phyloP scores from a whole-genome alignment of 2,329 filamentous ascomycete genomes.

The Pleurostoma richardsiae region DNA sequence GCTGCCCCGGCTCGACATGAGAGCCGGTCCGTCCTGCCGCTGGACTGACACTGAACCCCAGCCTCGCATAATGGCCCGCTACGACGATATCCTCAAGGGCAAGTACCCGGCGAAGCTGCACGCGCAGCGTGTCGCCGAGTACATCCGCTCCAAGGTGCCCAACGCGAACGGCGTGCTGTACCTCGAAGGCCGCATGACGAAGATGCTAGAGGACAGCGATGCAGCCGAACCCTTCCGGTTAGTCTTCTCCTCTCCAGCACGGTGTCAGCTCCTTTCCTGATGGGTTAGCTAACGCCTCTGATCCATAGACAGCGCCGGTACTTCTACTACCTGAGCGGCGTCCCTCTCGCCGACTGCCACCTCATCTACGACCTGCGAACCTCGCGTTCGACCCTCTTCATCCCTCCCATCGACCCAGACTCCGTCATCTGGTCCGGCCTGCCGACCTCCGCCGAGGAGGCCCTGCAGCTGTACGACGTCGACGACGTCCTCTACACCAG shows the following conservation, averaged over 20 bases:
- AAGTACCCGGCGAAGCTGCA: slow-evolving; percentile 85
- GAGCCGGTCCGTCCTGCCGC: too few relatives aligned
- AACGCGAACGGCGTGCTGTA: slow-evolving; percentile 72
- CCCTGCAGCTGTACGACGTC: slow-evolving; percentile 71
- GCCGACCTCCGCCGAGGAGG: slow-evolving; percentile 71
- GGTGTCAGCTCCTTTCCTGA: background rate
- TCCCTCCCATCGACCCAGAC: slow-evolving; percentile 83
- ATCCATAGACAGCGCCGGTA: slow-evolving; percentile 70
- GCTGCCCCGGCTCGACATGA: too few relatives aligned
- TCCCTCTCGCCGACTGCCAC: slow-evolving; percentile 71
- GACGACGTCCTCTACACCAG: slow-evolving; percentile 70
- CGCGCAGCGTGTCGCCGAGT: slow-evolving; percentile 75
- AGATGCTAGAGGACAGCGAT: slow-evolving; percentile 86
- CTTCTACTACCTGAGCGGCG: slow-evolving; percentile 95
- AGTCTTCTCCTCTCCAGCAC: slow-evolving; percentile 9
- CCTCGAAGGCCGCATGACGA: slow-evolving; percentile 77
- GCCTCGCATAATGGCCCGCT: slow-evolving; percentile 22
- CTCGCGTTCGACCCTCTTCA: slow-evolving; percentile 76
- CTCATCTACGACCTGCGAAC: slow-evolving; percentile 75
- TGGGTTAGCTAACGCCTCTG: slow-evolving; percentile 6
- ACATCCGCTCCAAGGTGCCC: slow-evolving; percentile 64
- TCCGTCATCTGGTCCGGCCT: slow-evolving; percentile 92
- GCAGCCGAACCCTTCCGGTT: slow-evolving; percentile 74
- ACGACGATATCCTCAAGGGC: slow-evolving; percentile 49
- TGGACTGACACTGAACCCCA: too few relatives aligned